Evolutionary conservation across 148 eudicot genomes (phyloP), one percentile per base, ranked within the genome.

Genomic region (Amaranthus cruentus): DNA sequence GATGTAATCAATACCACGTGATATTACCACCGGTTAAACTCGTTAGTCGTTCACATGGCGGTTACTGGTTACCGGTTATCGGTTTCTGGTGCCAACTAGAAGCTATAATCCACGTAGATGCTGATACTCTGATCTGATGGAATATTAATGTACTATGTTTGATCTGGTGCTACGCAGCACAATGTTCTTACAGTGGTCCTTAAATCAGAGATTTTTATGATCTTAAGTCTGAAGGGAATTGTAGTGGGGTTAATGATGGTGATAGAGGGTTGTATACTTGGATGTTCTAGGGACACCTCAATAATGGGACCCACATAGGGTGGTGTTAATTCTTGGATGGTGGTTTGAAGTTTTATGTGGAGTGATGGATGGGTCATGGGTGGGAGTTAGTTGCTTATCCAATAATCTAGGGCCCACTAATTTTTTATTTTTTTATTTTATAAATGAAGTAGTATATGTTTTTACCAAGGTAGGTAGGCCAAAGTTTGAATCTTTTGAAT

Each of bases 361-460:
- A 64, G 74, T 69, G 62, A 76, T 76, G 44, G 64, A 71, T 47
- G 69, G 68, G 49, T 73, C 56, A 67, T 48, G 63, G 62, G 58
- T 47, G 55, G 64, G 15, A 58, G 9, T 79, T 54, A 47, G 64
- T 68, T 69, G 69, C 73, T 79, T 66, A 66, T 42, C 55, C 55
- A 28, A 53, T 74, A 61, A 9, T 69, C 59, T 21, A 54, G 73
- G 81, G 14, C 82, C 82, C 75, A 79, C 78, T 47, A 15, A 4
- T 15, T 72, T 73, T 46, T 10, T 9, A 6, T 14, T 58, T n/a
- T 28, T 38, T n/a, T 38, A 65, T 48, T 11, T 55, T 14, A 9
- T 28, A 6, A 46, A 12, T 28, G 38, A 28, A 28, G 38, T 28
- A 28, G 38, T 28, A 6, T 0, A 1, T n/a, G 13, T 43, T 4